Percentiles rank a stretch among this genome's conserved stretches.
Conservation (phyloP, 257 asterid species). For the Solanum arcanum region DNA sequence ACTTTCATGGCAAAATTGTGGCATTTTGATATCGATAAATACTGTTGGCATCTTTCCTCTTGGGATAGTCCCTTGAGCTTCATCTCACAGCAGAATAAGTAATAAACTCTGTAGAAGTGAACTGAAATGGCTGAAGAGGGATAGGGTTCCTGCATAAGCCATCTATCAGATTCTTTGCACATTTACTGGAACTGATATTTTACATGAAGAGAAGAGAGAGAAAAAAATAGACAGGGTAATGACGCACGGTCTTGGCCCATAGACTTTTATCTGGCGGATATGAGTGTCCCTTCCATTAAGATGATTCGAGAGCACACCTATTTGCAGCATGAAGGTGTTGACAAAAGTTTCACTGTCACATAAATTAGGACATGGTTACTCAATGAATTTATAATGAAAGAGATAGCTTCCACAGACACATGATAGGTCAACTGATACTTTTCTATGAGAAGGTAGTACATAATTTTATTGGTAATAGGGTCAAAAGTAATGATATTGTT, state of each 20-base stretch:
- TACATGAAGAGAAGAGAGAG: neutral
- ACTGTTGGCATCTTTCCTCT: neutral
- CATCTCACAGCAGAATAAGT: slow-evolving; percentile 71
- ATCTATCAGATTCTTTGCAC: neutral
- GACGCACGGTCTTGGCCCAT: slow-evolving; percentile 86
- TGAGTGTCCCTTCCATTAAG: slow-evolving; percentile 93
- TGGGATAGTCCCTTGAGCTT: slow-evolving; percentile 2
- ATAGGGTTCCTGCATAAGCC: slow-evolving; percentile 66
- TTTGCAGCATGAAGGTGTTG: slow-evolving; percentile 94
- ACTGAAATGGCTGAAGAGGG: slow-evolving; percentile 85
- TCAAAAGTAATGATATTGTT: neutral
- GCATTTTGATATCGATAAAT: neutral
- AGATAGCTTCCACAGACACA: neutral
- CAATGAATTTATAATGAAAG: neutral
- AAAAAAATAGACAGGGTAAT: neutral
- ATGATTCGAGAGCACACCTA: slow-evolving; percentile 72
- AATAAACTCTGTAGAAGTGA: slow-evolving; percentile 76
- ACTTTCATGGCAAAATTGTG: neutral
- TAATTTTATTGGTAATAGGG: neutral
- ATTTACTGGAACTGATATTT: neutral
- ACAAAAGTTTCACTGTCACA: slow-evolving; percentile 84
- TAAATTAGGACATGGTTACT: neutral
- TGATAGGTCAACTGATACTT: neutral
- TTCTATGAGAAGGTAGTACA: neutral
- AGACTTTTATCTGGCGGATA: slow-evolving; percentile 90